These are phyloP conservation scores for Turnera subulata DNA, from an alignment of 345 rosid genomes.

Conservation along the genomic window DNA sequence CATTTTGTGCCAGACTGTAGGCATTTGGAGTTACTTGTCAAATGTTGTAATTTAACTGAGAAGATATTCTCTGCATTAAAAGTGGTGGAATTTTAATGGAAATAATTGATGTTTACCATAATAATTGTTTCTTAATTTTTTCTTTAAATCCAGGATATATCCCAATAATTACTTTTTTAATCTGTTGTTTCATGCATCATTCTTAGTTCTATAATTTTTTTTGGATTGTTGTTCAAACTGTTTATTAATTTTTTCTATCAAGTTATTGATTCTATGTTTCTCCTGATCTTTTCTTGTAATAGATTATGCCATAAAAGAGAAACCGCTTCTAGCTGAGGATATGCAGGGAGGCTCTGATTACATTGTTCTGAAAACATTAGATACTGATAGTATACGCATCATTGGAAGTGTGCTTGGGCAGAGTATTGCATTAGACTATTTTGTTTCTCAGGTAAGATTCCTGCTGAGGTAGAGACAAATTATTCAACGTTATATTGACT, in stretches of 20 bases:
- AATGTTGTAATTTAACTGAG: too few relatives aligned
- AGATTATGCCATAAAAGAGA: constrained; percentile 91
- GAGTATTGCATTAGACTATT: constrained; percentile 89
- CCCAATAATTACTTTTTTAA: too few relatives aligned
- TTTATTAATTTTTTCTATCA: constrained; percentile 1
- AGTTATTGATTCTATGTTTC: constrained; percentile 17
- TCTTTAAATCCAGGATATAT: too few relatives aligned
- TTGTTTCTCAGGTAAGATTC: constrained; percentile 76
- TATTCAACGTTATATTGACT: too few relatives aligned
- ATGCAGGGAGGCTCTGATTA: constrained; percentile 88
- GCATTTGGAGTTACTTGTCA: too few relatives aligned
- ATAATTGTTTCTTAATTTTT: too few relatives aligned
- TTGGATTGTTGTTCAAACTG: neutral
- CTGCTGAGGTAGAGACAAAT: neutral
- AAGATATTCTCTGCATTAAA: too few relatives aligned
- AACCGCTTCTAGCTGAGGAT: constrained; percentile 59
- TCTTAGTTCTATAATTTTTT: neutral
- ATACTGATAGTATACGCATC: constrained; percentile 76
- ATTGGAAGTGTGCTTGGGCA: constrained; percentile 95
- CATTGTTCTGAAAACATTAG: constrained; percentile 64
- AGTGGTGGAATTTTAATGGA: too few relatives aligned
- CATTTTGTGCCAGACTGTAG: too few relatives aligned
- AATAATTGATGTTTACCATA: too few relatives aligned
- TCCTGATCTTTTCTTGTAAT: constrained; percentile 14
- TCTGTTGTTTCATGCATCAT: neutral